Evolutionary conservation across 228 moss, liverwort and hornwort genomes (phyloP).

Genomic region (Sphagnum magellanicum): DNA sequence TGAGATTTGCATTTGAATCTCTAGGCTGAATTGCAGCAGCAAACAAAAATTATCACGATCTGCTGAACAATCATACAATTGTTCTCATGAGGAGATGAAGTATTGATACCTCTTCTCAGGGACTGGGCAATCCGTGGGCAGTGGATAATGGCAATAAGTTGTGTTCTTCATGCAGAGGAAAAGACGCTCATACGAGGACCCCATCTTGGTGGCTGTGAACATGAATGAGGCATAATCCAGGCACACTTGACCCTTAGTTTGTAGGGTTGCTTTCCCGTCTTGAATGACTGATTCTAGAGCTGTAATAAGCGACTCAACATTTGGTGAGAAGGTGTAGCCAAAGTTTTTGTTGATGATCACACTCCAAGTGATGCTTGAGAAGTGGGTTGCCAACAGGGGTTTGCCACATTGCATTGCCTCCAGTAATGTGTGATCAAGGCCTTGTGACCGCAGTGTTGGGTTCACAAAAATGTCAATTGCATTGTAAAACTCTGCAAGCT

Average conservation of each 20-base stretch:
- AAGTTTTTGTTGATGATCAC: constrained; percentile 17
- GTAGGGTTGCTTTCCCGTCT: constrained; percentile 29
- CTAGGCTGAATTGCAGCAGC: too few relatives aligned
- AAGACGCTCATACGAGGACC: constrained; percentile 59
- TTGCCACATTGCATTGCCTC: constrained; percentile 43
- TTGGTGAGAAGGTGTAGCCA: constrained; percentile 33
- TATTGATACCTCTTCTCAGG: constrained; percentile 11
- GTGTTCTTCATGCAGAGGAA: constrained; percentile 59
- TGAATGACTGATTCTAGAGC: constrained; percentile 27
- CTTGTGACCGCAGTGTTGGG: constrained; percentile 42
- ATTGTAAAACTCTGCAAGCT: constrained; percentile 33
- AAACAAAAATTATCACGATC: too few relatives aligned
- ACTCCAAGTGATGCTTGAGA: constrained; percentile 36
- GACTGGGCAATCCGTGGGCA: constrained; percentile 34
- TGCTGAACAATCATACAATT: too few relatives aligned
- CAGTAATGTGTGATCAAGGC: constrained; percentile 30
- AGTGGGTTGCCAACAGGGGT: constrained; percentile 24
- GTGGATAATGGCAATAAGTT: constrained; percentile 42
- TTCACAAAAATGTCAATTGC: constrained; percentile 58
- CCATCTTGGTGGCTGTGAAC: constrained; percentile 58
- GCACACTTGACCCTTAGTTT: constrained; percentile 17
- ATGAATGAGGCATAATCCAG: constrained; percentile 50
- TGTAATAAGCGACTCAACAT: constrained; percentile 23
- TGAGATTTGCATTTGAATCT: too few relatives aligned
- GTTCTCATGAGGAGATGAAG: not conserved